Percentiles rank a stretch among this genome's conserved stretches.
Conservation (phyloP, 2,329 filamentous ascomycete genomes). For the Aspergillus ochraceus region DNA sequence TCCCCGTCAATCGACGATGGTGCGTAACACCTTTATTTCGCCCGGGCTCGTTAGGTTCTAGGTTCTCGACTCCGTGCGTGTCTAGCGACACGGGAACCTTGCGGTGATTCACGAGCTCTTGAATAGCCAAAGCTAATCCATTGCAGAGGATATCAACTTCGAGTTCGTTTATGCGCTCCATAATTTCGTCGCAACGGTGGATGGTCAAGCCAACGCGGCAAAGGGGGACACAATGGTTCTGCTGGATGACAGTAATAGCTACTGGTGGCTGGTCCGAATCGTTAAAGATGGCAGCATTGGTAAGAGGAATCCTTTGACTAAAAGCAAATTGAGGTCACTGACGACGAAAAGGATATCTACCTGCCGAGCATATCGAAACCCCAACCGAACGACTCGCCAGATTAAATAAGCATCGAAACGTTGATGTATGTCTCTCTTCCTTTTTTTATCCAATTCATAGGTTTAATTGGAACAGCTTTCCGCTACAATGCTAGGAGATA, state of each 20-base stretch:
- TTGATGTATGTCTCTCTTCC: constrained; percentile 69
- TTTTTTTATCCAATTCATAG: background rate
- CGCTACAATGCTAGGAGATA: constrained; percentile 70
- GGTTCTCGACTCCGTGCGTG: background rate
- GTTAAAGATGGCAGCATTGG: constrained; percentile 97
- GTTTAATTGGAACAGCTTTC: constrained; percentile 54
- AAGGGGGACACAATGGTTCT: constrained; percentile 99
- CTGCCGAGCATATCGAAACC: constrained; percentile 97
- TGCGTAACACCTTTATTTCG: constrained; percentile 39
- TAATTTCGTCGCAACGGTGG: constrained; percentile 95
- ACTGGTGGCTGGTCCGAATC: constrained; percentile 98
- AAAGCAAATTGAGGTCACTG: constrained; percentile 43
- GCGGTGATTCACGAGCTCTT: background rate
- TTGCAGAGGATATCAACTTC: constrained; percentile 98
- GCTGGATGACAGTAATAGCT: constrained; percentile 97
- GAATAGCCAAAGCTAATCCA: constrained; percentile 66
- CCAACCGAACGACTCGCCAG: constrained; percentile 91
- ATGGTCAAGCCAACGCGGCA: constrained; percentile 95
- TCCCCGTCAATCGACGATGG: constrained; percentile 99
- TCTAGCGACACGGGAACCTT: background rate
- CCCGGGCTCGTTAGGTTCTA: background rate
- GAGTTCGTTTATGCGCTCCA: constrained; percentile 98
- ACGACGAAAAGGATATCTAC: constrained; percentile 72
- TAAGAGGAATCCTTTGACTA: constrained; percentile 37
- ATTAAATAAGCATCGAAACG: constrained; percentile 96